Conservation (phyloP, 768 basidiomycete species). For the Termitomyces sp. region DNA sequence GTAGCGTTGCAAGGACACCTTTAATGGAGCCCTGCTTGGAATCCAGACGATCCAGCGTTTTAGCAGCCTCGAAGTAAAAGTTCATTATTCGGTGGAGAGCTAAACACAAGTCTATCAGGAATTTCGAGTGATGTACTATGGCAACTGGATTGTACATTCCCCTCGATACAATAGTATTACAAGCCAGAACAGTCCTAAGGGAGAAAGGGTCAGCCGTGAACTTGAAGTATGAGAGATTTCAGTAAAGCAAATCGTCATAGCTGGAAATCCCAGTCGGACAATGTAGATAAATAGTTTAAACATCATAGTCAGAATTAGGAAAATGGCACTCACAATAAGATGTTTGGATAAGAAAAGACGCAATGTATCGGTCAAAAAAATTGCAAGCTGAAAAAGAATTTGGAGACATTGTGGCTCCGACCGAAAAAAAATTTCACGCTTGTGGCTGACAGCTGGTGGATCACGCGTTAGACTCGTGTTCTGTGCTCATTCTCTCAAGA, state of each 20-base stretch:
- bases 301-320: slow-evolving; percentile 42
- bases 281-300: slow-evolving; percentile 78
- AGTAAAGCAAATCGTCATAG: slow-evolving; percentile 44
- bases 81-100: slow-evolving; percentile 58
- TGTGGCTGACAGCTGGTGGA: slow-evolving; percentile 8
- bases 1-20: slow-evolving; percentile 67
- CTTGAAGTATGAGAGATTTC: slow-evolving; percentile 11
- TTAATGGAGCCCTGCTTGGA: slow-evolving; percentile 92
- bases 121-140: slow-evolving; percentile 10
- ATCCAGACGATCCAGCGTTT: slow-evolving; percentile 80
- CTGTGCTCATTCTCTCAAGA: neutral
- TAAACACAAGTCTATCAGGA: slow-evolving; percentile 25
- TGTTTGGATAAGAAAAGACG: neutral
- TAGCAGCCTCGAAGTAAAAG: slow-evolving; percentile 91
- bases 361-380: neutral
- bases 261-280: slow-evolving; percentile 64
- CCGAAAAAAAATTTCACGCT: slow-evolving; percentile 22
- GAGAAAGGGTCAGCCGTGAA: slow-evolving; percentile 6
- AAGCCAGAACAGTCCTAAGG: neutral
- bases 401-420: slow-evolving; percentile 27
- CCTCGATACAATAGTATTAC: slow-evolving; percentile 6
- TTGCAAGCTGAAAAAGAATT: neutral
- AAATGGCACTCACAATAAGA: slow-evolving; percentile 1
- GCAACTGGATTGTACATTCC: slow-evolving; percentile 16
- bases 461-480: slow-evolving; percentile 9